Base-by-base conservation (phyloP, 2,329 filamentous ascomycete genomes). In the Didymella glomerata region DNA sequence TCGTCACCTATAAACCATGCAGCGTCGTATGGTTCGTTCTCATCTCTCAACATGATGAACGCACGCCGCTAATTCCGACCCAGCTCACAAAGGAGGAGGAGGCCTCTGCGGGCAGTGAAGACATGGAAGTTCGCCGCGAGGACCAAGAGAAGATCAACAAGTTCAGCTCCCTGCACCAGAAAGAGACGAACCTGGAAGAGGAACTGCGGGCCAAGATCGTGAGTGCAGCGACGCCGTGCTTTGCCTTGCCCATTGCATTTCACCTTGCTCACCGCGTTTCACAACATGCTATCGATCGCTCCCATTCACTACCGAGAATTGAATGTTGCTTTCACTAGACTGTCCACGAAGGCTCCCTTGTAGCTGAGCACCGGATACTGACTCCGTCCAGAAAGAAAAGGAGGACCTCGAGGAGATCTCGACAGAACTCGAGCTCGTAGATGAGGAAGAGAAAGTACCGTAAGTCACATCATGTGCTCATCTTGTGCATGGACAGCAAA, bases 141-240 rank as follows among this genome's bases (percentile, higher is more conserved):
- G 95, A 99, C 77, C 95, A 99, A 79, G 93, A 98, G 81, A 96
- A 95, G 81, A 99, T 99, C 86, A 99, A 99, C 81, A 90, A 88
- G 66, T 99, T 99, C 84, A 97, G 93, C 78, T 89, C 93, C 44
- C 83, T 99, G 63, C 95, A 99, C 77, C 92, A 96, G 76, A 90
- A 91, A 50, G 91, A 97, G 76, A 84, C 90, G 32, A 79, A 84
- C 3, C 77, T 98, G 3, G 89, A 96, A 74, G 93, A 96, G 47
- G 88, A 95, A 69, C 80, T 98, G 65, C 90, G 90, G 74, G 77
- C 80, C 6, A 97, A 96, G 77, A 88, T 88, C 77, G 94, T 93
- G 77, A 61, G 87, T 78, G 25, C 36, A 32, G 11, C 38, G 45
- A 40, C 40, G 38, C 30, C 48, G 9, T 41, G 38, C 20, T 24